Evolutionary conservation across 768 basidiomycete genomes (phyloP).

Genomic region (Boletus tomentosulus): DNA sequence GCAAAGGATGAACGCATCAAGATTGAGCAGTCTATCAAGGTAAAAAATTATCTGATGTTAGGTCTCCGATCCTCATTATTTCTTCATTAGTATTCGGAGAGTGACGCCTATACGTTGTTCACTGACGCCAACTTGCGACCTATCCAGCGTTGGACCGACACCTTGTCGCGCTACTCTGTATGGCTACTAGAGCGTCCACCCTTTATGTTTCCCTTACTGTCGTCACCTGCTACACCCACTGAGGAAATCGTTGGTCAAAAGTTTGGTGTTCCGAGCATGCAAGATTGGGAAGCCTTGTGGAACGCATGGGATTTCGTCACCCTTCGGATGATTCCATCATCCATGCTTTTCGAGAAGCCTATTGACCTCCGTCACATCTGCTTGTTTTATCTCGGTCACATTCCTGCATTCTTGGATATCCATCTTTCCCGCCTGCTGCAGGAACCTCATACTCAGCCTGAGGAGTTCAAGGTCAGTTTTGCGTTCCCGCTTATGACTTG

Average conservation of each 20-base stretch:
- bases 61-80: neutral
- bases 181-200: slow-evolving; percentile 89
- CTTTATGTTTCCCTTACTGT: slow-evolving; percentile 68
- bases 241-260: slow-evolving; percentile 21
- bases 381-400: slow-evolving; percentile 95
- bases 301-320: slow-evolving; percentile 85
- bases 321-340: slow-evolving; percentile 77
- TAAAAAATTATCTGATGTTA: slow-evolving; percentile 27
- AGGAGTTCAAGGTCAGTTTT: slow-evolving; percentile 61
- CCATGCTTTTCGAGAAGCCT: slow-evolving; percentile 86
- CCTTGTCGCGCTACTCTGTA: slow-evolving; percentile 65
- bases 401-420: slow-evolving; percentile 90
- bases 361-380: slow-evolving; percentile 94
- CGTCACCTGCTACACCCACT: slow-evolving; percentile 31
- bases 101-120: slow-evolving; percentile 69
- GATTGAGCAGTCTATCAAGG: slow-evolving; percentile 88
- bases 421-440: slow-evolving; percentile 71
- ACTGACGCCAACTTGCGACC: slow-evolving; percentile 72
- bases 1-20: slow-evolving; percentile 71
- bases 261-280: slow-evolving; percentile 66
- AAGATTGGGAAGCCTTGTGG: slow-evolving; percentile 86
- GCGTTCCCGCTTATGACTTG: neutral
- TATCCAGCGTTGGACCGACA: slow-evolving; percentile 82
- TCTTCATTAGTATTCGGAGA: slow-evolving; percentile 65
- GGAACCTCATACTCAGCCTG: slow-evolving; percentile 81